Percentiles rank a stretch among this genome's conserved stretches.
These are phyloP conservation scores for Phyllostachys edulis DNA, from an alignment of 176 grass and related monocot species.

Conservation along the genomic window DNA sequence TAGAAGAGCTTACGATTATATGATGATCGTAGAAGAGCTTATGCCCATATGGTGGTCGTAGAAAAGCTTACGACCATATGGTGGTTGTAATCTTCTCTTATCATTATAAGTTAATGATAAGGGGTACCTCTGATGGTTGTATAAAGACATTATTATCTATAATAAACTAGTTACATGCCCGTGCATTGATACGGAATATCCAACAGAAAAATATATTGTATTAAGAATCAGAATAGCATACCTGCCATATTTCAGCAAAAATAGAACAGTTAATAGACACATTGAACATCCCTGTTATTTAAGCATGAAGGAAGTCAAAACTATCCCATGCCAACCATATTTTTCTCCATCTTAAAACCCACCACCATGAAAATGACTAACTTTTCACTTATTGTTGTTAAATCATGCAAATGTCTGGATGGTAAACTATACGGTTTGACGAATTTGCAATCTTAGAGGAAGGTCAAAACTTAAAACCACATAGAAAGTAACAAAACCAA, in stretches of 20 bases:
- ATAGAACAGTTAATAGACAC: neutral
- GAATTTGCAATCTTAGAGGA: neutral
- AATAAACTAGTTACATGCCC: too few relatives aligned
- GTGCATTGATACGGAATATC: too few relatives aligned
- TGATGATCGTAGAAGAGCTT: too few relatives aligned
- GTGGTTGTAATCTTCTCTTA: too few relatives aligned
- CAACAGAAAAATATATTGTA: too few relatives aligned
- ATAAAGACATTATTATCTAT: too few relatives aligned
- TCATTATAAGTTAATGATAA: too few relatives aligned
- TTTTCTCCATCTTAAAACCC: neutral
- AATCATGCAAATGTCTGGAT: conserved; percentile 4
- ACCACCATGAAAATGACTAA: neutral
- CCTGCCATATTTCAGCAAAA: conserved; percentile 44
- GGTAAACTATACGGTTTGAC: neutral
- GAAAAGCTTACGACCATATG: too few relatives aligned
- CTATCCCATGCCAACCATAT: neutral
- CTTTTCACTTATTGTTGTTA: neutral
- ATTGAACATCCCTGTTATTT: neutral
- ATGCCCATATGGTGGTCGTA: too few relatives aligned
- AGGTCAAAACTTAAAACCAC: neutral
- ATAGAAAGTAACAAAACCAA: neutral
- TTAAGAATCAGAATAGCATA: conserved; percentile 17
- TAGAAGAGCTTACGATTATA: too few relatives aligned
- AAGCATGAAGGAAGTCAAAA: neutral
- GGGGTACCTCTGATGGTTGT: too few relatives aligned